Percentiles rank a stretch among this genome's conserved stretches.
Conservation (phyloP, 495 filamentous ascomycete genomes). For the Choiromyces venosus region DNA sequence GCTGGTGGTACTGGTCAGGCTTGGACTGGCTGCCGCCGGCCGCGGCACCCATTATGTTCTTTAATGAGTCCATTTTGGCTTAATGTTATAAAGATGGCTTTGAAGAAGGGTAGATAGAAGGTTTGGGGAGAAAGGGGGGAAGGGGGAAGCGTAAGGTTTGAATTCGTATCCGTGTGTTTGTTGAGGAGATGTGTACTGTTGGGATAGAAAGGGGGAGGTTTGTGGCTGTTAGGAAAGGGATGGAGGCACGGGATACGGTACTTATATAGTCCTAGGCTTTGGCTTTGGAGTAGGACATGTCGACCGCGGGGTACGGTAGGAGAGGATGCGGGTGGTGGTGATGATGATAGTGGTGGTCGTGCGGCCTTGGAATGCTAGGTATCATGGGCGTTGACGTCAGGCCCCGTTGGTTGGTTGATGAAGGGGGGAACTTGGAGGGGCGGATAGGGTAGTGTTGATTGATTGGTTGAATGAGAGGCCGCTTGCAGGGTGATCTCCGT, state of each 20-base stretch:
- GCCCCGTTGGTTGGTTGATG: neutral
- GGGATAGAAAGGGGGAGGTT: neutral
- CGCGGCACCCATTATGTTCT: neutral
- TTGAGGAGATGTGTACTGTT: neutral
- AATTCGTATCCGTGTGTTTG: neutral
- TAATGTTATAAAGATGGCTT: neutral
- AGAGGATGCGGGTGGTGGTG: neutral
- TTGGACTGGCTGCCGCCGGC: neutral
- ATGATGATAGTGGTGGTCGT: neutral
- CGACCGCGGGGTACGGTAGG: neutral
- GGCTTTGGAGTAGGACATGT: neutral
- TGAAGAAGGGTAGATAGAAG: neutral
- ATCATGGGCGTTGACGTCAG: conserved; percentile 1
- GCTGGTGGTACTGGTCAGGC: neutral
- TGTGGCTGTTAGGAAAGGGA: neutral
- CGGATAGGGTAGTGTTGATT: neutral
- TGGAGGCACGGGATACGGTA: neutral
- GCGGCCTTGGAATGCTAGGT: neutral
- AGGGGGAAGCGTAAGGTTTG: neutral
- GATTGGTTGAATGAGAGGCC: neutral
- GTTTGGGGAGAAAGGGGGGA: neutral
- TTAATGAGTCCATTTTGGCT: neutral
- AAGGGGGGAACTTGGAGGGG: neutral
- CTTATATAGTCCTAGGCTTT: neutral
- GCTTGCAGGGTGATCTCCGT: neutral